These are phyloP conservation scores for Rhodofomes roseus DNA, from an alignment of 1,284 basidiomycete species.

Conservation along the genomic window DNA sequence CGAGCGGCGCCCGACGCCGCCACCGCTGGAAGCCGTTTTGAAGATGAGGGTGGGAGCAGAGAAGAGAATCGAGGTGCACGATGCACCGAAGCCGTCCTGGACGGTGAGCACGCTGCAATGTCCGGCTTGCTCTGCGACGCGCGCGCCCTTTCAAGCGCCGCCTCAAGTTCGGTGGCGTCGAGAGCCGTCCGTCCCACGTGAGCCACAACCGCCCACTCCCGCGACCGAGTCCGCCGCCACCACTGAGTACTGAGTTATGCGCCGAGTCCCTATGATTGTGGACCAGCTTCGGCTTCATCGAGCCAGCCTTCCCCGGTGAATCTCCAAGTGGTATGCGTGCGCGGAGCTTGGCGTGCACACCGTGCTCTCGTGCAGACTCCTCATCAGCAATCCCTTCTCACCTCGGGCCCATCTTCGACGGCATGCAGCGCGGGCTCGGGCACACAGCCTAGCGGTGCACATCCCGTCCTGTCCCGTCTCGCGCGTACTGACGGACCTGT, in stretches of 20 bases:
- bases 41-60: conserved; percentile 30
- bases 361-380: conserved; percentile 69
- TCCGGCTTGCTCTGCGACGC: conserved; percentile 19
- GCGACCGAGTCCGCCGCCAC: too few species aligned
- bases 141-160: conserved; percentile 20
- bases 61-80: conserved; percentile 29
- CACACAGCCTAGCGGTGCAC: conserved; percentile 59
- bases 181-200: too few species aligned
- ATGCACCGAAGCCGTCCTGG: conserved; percentile 31
- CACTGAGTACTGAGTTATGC: too few species aligned
- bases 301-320: conserved; percentile 72
- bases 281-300: conserved; percentile 57
- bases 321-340: conserved; percentile 73
- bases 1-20: conserved; percentile 68
- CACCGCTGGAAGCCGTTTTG: conserved; percentile 74
- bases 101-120: conserved; percentile 28
- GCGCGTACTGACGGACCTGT: neutral
- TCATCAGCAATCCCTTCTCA: conserved; percentile 82
- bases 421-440: conserved; percentile 69
- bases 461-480: too few species aligned
- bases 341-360: conserved; percentile 70
- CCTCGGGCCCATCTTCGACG: conserved; percentile 75
- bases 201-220: too few species aligned
- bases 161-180: conserved; percentile 11
- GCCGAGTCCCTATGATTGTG: too few species aligned